Evolutionary conservation across 2,329 filamentous ascomycete species (phyloP).

Genomic region (Bipolaris oryzae): DNA sequence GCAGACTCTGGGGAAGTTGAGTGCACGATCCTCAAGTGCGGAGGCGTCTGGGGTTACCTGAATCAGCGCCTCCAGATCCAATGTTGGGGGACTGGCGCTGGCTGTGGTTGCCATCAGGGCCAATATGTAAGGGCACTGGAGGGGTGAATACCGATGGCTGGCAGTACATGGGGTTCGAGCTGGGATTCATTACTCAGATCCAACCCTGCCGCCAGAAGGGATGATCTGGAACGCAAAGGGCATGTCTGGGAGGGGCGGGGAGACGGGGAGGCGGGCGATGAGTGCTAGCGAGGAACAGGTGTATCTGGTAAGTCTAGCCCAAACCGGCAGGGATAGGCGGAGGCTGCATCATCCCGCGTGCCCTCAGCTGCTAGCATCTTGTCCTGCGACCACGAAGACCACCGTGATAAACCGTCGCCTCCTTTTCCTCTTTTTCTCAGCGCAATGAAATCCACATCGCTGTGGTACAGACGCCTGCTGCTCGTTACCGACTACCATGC

Average conservation of each 20-base stretch:
- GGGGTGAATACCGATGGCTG: background rate
- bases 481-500: slow-evolving; percentile 28
- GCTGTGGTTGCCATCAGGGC: slow-evolving; percentile 25
- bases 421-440: slow-evolving; percentile 10
- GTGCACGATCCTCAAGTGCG: slow-evolving; percentile 4
- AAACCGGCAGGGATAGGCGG: slow-evolving; percentile 21
- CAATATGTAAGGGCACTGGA: background rate
- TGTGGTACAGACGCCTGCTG: slow-evolving; percentile 20
- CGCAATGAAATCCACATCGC: slow-evolving; percentile 32
- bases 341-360: slow-evolving; percentile 21
- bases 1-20: slow-evolving; percentile 33
- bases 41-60: slow-evolving; percentile 24
- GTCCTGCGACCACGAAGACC: slow-evolving; percentile 13
- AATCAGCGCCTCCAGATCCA: slow-evolving; percentile 33
- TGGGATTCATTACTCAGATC: background rate
- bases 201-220: background rate
- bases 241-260: slow-evolving; percentile 3
- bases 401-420: slow-evolving; percentile 18
- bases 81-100: slow-evolving; percentile 13
- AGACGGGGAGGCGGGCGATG: slow-evolving; percentile 4
- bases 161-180: background rate
- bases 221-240: slow-evolving; percentile 5
- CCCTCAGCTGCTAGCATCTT: slow-evolving; percentile 11
- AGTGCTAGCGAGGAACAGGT: slow-evolving; percentile 14
- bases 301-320: slow-evolving; percentile 26